Conservation (phyloP, 345 rosid genomes). For the Syzygium aqueum region DNA sequence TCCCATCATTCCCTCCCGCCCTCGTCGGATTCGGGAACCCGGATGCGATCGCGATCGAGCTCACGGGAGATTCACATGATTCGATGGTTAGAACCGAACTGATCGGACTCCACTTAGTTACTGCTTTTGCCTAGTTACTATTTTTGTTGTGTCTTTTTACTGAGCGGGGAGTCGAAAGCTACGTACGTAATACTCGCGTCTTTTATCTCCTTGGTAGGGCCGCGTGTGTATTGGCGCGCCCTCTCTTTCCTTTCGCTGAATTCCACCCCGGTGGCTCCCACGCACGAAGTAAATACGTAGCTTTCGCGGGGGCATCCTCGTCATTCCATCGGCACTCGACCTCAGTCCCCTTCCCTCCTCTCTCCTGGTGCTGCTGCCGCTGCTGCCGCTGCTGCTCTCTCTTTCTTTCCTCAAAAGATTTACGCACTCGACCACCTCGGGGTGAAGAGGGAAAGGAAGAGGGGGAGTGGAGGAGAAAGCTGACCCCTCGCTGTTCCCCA, state of each 20-base stretch:
- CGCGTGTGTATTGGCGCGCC: not conserved
- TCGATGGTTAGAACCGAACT: not conserved
- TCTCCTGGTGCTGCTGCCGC: no score
- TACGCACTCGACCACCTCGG: not conserved
- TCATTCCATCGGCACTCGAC: not conserved
- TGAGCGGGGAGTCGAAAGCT: no score
- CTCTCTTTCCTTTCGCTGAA: slow-evolving; percentile 3
- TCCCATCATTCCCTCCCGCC: not conserved
- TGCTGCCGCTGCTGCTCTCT: no score
- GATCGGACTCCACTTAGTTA: not conserved
- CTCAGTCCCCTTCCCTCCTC: no score
- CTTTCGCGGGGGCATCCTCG: slow-evolving; percentile 6
- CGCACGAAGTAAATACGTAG: not conserved
- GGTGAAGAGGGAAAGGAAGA: not conserved
- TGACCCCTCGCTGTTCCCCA: not conserved
- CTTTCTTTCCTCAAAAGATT: not conserved
- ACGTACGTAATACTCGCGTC: no score
- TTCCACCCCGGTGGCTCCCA: not conserved
- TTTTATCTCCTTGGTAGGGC: no score
- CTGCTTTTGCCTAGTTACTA: not conserved
- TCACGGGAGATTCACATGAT: not conserved
- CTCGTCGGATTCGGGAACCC: not conserved
- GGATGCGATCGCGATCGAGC: not conserved
- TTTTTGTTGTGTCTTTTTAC: no score
- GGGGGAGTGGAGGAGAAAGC: not conserved